These are phyloP conservation scores for Hemileccinum rubropunctum DNA, from an alignment of 768 basidiomycete genomes.

Conservation along the genomic window DNA sequence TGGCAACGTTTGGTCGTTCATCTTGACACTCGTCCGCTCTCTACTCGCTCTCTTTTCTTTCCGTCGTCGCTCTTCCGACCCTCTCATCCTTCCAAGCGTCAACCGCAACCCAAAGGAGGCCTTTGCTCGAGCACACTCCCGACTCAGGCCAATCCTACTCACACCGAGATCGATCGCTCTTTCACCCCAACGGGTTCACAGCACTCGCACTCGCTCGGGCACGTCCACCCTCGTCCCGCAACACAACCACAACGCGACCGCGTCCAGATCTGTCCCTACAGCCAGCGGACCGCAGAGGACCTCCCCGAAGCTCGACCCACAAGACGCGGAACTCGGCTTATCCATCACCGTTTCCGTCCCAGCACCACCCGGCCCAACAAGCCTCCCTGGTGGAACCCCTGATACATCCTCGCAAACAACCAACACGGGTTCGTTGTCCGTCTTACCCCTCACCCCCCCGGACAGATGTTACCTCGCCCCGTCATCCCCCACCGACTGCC, in stretches of 20 bases:
- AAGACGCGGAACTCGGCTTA: slow-evolving; percentile 18
- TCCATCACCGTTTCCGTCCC: background rate
- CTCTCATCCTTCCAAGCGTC: slow-evolving; percentile 7
- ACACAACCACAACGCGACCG: background rate
- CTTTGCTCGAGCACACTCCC: slow-evolving; percentile 12
- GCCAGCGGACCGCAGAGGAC: slow-evolving; percentile 9
- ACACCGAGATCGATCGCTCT: slow-evolving; percentile 10
- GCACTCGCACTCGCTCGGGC: slow-evolving; percentile 9
- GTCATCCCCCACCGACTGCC: slow-evolving; percentile 18
- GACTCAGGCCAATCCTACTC: slow-evolving; percentile 21
- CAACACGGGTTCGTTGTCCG: slow-evolving; percentile 3
- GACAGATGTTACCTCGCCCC: slow-evolving; percentile 22
- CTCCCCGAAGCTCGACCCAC: slow-evolving; percentile 16
- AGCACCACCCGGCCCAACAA: background rate
- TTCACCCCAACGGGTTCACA: slow-evolving; percentile 1
- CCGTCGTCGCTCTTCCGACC: slow-evolving; percentile 10
- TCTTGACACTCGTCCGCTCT: slow-evolving; percentile 29
- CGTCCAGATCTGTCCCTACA: background rate
- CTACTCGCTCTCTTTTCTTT: slow-evolving; percentile 20
- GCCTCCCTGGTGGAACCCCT: slow-evolving; percentile 5
- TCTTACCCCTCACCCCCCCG: slow-evolving; percentile 24
- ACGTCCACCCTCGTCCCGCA: slow-evolving; percentile 12
- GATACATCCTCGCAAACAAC: slow-evolving; percentile 12
- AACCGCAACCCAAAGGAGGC: slow-evolving; percentile 4
- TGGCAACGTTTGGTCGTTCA: slow-evolving; percentile 20